Evolutionary conservation across 2,329 filamentous ascomycete genomes (phyloP).

Genomic region (Microdochium nivale): DNA sequence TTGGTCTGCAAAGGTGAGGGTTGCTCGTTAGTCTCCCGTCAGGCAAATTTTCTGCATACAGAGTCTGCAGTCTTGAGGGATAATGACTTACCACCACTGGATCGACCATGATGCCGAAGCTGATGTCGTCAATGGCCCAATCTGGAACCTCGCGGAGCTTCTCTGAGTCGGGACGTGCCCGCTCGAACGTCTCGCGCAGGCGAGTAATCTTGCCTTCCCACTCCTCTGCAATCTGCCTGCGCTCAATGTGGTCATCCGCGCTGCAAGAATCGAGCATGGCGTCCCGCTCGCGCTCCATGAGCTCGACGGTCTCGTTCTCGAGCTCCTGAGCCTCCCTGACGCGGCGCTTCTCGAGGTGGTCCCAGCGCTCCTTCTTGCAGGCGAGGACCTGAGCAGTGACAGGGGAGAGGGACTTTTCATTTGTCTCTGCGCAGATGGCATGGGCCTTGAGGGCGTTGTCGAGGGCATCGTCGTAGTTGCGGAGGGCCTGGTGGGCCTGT

Average conservation of each 20-base stretch:
- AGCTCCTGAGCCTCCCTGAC: conserved; percentile 46
- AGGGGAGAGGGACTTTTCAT: conserved; percentile 59
- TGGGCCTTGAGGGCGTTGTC: conserved; percentile 65
- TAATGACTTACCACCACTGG: conserved; percentile 45
- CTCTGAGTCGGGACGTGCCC: conserved; percentile 32
- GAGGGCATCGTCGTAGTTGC: conserved; percentile 65
- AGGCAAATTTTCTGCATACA: not conserved
- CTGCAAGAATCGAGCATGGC: conserved; percentile 21
- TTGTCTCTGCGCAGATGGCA: conserved; percentile 51
- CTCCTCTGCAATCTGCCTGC: conserved; percentile 36
- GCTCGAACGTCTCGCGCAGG: conserved; percentile 42
- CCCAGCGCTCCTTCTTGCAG: conserved; percentile 84
- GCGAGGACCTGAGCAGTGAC: conserved; percentile 67
- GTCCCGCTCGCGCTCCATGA: conserved; percentile 40
- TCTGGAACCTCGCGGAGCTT: conserved; percentile 58
- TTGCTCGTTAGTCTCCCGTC: not conserved
- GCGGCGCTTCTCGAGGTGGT: conserved; percentile 58
- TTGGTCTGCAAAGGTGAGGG: conserved; percentile 48
- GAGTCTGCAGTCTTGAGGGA: not conserved
- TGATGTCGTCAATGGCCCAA: conserved; percentile 70
- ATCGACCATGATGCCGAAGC: conserved; percentile 66
- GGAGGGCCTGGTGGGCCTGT: conserved; percentile 70
- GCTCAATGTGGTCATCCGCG: conserved; percentile 31
- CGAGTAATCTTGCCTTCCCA: conserved; percentile 34
- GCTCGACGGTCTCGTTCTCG: conserved; percentile 47